Percentiles rank a stretch among this genome's conserved stretches.
These are phyloP conservation scores for Neurospora discreta DNA, from an alignment of 495 filamentous ascomycete genomes.

Conservation along the genomic window DNA sequence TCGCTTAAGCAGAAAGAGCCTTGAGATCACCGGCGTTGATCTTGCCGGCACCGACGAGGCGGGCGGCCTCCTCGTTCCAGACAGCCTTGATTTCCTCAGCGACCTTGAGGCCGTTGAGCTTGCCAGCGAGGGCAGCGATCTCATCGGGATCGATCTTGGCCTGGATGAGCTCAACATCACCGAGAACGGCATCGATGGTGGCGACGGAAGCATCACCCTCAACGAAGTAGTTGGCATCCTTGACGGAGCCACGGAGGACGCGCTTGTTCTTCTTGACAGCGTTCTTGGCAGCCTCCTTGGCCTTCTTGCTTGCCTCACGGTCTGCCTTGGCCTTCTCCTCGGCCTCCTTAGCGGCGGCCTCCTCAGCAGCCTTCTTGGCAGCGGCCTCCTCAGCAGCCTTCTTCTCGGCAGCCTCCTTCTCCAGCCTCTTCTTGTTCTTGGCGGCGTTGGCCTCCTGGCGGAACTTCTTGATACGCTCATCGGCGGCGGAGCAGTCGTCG, in stretches of 20 bases:
- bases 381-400: conserved; percentile 68
- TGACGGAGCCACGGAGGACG: conserved; percentile 79
- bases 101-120: conserved; percentile 63
- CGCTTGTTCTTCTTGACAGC: conserved; percentile 99
- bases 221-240: conserved; percentile 91
- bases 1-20: conserved; percentile 20
- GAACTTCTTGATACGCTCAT: conserved; percentile 97
- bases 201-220: conserved; percentile 53
- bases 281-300: conserved; percentile 96
- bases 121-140: conserved; percentile 65
- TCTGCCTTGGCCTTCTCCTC: conserved; percentile 90
- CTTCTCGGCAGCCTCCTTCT: conserved; percentile 85
- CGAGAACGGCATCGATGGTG: conserved; percentile 70
- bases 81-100: conserved; percentile 56
- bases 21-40: conserved; percentile 65
- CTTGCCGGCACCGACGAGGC: conserved; percentile 67
- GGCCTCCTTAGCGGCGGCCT: conserved; percentile 83
- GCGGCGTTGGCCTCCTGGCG: conserved; percentile 76
- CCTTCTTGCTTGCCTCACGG: conserved; percentile 87
- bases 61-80: conserved; percentile 58
- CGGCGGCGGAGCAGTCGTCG: conserved; percentile 67
- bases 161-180: conserved; percentile 81
- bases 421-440: conserved; percentile 86
- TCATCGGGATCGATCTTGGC: conserved; percentile 82
- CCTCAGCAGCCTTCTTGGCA: conserved; percentile 71